phyloP scores from a whole-genome alignment of 2,329 filamentous ascomycete genomes.

The Colletotrichum falcatum region DNA sequence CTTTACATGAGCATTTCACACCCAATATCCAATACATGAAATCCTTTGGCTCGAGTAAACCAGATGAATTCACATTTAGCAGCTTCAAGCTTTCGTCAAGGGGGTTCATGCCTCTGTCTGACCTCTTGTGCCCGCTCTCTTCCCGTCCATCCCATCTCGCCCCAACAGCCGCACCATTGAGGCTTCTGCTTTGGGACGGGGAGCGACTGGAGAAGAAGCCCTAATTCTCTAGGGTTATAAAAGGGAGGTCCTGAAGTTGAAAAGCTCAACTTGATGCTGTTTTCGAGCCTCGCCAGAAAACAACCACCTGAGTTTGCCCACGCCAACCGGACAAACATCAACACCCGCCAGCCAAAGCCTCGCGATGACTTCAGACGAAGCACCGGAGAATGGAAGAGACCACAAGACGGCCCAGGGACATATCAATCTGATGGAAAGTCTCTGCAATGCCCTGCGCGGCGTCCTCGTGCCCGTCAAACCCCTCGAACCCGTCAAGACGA shows the following conservation, averaged over 20 bases:
- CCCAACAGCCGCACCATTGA: neutral
- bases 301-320: neutral
- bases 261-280: neutral
- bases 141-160: neutral
- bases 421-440: neutral
- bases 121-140: neutral
- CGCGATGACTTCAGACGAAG: neutral
- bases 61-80: neutral
- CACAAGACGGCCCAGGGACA: neutral
- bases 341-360: neutral
- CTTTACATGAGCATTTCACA: neutral
- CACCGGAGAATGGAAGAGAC: neutral
- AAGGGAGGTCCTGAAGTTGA: neutral
- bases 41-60: neutral
- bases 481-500: neutral
- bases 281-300: neutral
- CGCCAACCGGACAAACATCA: neutral
- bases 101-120: neutral
- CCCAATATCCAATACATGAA: neutral
- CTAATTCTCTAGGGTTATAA: neutral
- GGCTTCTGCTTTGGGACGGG: neutral
- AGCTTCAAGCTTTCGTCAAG: neutral
- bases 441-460: neutral
- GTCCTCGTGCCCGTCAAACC: neutral
- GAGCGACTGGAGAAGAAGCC: neutral